Conservation (phyloP, 352 stramenopile genomes). For the Phytophthora rubi region DNA sequence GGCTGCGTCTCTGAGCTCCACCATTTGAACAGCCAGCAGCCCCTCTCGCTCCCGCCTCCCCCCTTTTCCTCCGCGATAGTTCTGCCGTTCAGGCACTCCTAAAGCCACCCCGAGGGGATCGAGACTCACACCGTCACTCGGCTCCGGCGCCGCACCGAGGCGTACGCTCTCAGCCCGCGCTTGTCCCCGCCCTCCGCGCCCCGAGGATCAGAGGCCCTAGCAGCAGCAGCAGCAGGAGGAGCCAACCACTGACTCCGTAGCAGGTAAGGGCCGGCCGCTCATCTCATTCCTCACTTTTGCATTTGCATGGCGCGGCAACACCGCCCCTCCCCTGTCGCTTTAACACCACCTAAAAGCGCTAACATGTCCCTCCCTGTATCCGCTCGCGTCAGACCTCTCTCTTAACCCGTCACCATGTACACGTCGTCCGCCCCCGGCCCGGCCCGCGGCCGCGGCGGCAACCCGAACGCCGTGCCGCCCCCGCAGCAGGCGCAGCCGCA, state of each 20-base stretch:
- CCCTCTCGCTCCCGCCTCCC: conserved; percentile 38
- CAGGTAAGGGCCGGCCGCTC: neutral
- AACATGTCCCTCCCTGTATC: too few species aligned
- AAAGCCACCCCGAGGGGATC: conserved; percentile 40
- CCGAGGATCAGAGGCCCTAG: neutral
- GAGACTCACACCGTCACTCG: neutral
- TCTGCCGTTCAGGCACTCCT: conserved; percentile 31
- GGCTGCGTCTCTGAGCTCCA: neutral
- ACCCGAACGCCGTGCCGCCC: conserved; percentile 46
- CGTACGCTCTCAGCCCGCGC: neutral
- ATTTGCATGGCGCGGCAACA: too few species aligned
- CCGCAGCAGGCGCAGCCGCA: conserved; percentile 61
- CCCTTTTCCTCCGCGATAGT: conserved; percentile 36
- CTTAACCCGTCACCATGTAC: conserved; percentile 52
- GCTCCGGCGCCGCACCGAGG: neutral
- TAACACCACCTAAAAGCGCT: too few species aligned
- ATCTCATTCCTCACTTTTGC: too few species aligned
- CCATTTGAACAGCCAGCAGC: conserved; percentile 23
- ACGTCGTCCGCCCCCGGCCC: conserved; percentile 68
- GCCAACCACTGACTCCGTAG: neutral
- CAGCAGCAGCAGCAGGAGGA: too few species aligned
- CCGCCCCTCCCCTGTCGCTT: too few species aligned
- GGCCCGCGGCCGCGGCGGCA: conserved; percentile 58
- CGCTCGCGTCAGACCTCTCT: too few species aligned
- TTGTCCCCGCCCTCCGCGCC: neutral